Percentiles rank a stretch among this genome's conserved stretches.
These are phyloP conservation scores for Pseudoscleropodium purum DNA, from an alignment of 225 moss, liverwort and hornwort genomes.

Conservation along the genomic window DNA sequence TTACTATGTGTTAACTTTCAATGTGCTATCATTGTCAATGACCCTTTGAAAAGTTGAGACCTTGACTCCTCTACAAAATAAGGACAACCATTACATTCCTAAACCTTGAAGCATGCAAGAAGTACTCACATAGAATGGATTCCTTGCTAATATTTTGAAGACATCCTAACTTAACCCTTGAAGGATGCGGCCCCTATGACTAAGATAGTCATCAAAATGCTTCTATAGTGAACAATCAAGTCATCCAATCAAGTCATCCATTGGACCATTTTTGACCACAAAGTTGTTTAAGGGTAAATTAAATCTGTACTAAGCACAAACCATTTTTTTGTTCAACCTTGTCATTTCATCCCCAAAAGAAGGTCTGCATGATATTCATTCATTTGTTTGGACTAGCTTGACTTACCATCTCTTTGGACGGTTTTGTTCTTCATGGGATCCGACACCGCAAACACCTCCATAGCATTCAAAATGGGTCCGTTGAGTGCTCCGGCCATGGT, in stretches of 20 bases:
- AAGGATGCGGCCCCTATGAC: no score
- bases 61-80: not conserved
- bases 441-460: not conserved
- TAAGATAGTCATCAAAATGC: no score
- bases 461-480: not conserved
- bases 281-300: no score
- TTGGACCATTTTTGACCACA: no score
- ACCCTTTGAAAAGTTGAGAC: not conserved
- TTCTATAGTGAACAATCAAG: no score
- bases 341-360: not conserved
- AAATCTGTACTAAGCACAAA: not conserved
- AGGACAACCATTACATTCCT: not conserved
- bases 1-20: not conserved
- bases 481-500: rapidly evolving
- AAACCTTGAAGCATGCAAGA: not conserved
- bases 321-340: not conserved
- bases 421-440: not conserved
- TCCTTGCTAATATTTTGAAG: rapidly evolving
- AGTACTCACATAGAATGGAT: not conserved
- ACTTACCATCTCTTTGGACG: not conserved
- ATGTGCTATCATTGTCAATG: not conserved
- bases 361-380: no score
- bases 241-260: no score
- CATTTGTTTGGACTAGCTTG: not conserved
- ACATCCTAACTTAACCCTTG: not conserved